These are phyloP conservation scores for Colletotrichum horii DNA, from an alignment of 2,329 filamentous ascomycete species.

Conservation along the genomic window DNA sequence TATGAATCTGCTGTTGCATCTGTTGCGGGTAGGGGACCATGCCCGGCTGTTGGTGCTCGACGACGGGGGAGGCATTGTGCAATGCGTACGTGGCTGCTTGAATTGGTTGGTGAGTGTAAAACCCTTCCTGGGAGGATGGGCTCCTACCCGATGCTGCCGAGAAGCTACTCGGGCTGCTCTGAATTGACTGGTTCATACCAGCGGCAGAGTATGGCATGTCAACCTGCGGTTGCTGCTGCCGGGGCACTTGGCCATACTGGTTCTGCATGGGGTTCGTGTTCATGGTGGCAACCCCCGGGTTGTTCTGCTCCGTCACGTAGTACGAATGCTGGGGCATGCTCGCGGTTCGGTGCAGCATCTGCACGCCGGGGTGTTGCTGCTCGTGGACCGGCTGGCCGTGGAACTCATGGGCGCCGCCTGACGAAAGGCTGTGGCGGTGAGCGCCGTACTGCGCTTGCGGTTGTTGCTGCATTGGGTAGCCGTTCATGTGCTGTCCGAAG, in stretches of 20 bases:
- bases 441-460: constrained; percentile 35
- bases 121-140: constrained; percentile 56
- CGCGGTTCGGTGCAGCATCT: constrained; percentile 54
- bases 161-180: constrained; percentile 65
- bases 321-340: constrained; percentile 52
- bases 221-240: constrained; percentile 41
- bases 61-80: constrained; percentile 52
- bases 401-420: constrained; percentile 48
- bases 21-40: constrained; percentile 48
- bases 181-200: constrained; percentile 54
- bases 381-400: constrained; percentile 47
- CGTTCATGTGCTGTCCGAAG: constrained; percentile 55
- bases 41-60: constrained; percentile 43
- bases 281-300: constrained; percentile 67
- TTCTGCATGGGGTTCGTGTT: constrained; percentile 56
- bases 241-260: constrained; percentile 55
- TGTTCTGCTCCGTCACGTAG: constrained; percentile 67
- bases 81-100: constrained; percentile 54
- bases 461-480: constrained; percentile 48
- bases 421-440: constrained; percentile 53
- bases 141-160: constrained; percentile 61
- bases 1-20: constrained; percentile 37
- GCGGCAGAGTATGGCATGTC: constrained; percentile 57
- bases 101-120: constrained; percentile 62
- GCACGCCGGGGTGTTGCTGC: constrained; percentile 46